Evolutionary conservation across 129 eudicot genomes (phyloP), one percentile per base, ranked within the genome.

Genomic region (Kitagawia praeruptora): DNA sequence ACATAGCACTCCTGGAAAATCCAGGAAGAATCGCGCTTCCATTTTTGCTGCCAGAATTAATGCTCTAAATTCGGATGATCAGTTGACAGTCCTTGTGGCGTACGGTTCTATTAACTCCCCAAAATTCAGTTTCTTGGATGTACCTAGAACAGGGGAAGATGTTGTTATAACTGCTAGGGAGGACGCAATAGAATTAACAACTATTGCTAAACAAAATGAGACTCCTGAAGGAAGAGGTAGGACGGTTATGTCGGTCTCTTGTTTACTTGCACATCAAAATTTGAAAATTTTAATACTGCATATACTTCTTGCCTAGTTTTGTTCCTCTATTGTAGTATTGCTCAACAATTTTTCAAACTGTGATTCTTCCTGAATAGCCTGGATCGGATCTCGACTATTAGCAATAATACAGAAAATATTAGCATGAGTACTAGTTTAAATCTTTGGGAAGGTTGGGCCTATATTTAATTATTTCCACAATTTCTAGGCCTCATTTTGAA

Each of bases 31-130:
- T 21, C 87, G 74, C 47, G 41, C 39, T 66, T 70, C 83, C 46
- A 85, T 89, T 76, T 71, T 86, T 58, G 93, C 93, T 63, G 88
- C 88, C 21, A 83, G 80, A 70, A 47, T 89, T 46, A 76, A 78
- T 27, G 64, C 87, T 45, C 58, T 81, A 31, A 82, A 41, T 13
- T 46, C 81, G 18, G 84, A 82, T 48, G 85, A 80, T n/a, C 77
- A 74, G 48, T 78, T 77, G 77, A 19, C 37, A 9, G 80, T 54
- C 56, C 70, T 79, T 72, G 41, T 89, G n/a, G 81, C 79, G 18
- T 85, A 80, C 69, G 93, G 93, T 44, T 83, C 87, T 39, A 39
- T 85, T 37, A 85, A 83, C 40, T 75, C 84, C 48, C 90, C 90
- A 21, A 74, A 71, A 31, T 89, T 89, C 38, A 47, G 79, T 41